Conservation (phyloP, 2,329 filamentous ascomycete genomes). For the Colletotrichum plurivorum region DNA sequence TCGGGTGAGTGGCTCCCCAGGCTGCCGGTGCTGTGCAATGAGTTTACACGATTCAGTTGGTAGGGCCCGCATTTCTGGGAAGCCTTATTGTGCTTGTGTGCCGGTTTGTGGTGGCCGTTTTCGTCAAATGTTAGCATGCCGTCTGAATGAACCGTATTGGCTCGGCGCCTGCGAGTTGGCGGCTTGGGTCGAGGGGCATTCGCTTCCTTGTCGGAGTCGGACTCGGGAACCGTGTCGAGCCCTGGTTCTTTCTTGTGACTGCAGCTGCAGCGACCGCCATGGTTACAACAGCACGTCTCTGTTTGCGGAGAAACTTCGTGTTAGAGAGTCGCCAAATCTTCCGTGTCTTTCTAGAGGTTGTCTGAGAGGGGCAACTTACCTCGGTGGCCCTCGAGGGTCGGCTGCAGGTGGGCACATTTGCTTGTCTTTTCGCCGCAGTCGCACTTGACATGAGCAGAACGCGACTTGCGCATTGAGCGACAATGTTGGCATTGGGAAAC, state of each 20-base stretch:
- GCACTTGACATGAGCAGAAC: slow-evolving; percentile 94
- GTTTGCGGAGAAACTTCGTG: slow-evolving; percentile 40
- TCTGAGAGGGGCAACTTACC: slow-evolving; percentile 60
- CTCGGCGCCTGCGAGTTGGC: slow-evolving; percentile 65
- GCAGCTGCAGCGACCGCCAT: slow-evolving; percentile 77
- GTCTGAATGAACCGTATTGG: slow-evolving; percentile 75
- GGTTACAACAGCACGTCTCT: slow-evolving; percentile 80
- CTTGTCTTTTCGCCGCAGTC: slow-evolving; percentile 95
- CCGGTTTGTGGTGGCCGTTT: slow-evolving; percentile 75
- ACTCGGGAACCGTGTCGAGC: slow-evolving; percentile 76
- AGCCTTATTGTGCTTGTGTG: slow-evolving; percentile 72
- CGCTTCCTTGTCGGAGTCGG: slow-evolving; percentile 68
- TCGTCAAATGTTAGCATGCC: slow-evolving; percentile 72
- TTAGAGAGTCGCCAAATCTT: slow-evolving; percentile 39
- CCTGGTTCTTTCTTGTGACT: slow-evolving; percentile 72
- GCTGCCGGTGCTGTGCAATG: slow-evolving; percentile 67
- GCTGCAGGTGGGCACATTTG: slow-evolving; percentile 74
- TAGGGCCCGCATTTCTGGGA: slow-evolving; percentile 76
- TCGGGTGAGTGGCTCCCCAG: slow-evolving; percentile 63
- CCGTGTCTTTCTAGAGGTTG: slow-evolving; percentile 46
- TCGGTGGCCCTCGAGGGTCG: slow-evolving; percentile 70
- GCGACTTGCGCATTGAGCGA: slow-evolving; percentile 95
- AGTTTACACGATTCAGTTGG: slow-evolving; percentile 70
- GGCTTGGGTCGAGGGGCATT: slow-evolving; percentile 56
- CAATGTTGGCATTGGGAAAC: slow-evolving; percentile 99